These are phyloP conservation scores for Lolium rigidum DNA, from an alignment of 176 grass and related monocot species.

Conservation along the genomic window DNA sequence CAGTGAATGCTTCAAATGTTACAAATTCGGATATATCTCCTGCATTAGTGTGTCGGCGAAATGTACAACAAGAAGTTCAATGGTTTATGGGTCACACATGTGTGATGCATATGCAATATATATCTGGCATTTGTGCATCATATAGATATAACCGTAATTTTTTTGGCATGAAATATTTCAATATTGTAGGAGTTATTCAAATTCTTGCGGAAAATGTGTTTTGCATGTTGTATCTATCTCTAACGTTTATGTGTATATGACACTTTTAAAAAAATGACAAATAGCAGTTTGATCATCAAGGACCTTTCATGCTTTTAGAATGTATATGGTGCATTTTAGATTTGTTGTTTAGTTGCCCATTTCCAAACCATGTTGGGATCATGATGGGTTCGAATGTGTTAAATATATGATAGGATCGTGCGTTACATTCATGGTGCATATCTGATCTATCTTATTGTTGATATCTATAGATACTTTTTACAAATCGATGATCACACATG, in stretches of 20 bases:
- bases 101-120: not conserved
- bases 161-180: not conserved
- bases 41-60: not conserved
- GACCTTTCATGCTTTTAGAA: not conserved
- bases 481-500: not conserved
- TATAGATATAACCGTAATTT: not conserved
- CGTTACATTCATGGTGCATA: not conserved
- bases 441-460: not conserved
- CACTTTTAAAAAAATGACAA: not conserved
- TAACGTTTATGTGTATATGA: not conserved
- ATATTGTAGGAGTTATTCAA: not conserved
- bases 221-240: not conserved
- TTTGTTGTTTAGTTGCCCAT: not conserved
- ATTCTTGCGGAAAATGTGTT: not conserved
- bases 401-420: not conserved
- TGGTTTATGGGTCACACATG: not conserved
- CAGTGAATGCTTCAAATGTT: too few relatives aligned
- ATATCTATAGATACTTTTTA: not conserved
- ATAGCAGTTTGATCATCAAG: not conserved
- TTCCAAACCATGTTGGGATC: not conserved
- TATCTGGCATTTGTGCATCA: not conserved
- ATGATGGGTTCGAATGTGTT: not conserved
- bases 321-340: not conserved
- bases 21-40: too few relatives aligned
- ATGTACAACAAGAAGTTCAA: not conserved